These are phyloP conservation scores for Puccinia brachypodii DNA, from an alignment of 1,284 basidiomycete species.

Conservation along the genomic window DNA sequence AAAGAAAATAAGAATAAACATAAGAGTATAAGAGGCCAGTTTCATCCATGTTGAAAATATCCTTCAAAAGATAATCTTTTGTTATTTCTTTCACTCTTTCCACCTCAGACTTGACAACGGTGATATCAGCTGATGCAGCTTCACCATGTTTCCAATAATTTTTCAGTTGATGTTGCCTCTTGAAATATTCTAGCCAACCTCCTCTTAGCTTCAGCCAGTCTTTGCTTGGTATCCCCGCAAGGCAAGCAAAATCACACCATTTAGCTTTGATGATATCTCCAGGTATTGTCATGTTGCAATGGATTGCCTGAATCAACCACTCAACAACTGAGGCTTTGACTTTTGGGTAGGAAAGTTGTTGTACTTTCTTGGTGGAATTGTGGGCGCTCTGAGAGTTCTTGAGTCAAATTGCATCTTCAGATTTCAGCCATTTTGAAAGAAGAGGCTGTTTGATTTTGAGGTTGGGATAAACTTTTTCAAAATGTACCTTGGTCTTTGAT, in stretches of 20 bases:
- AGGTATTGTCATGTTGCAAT: neutral
- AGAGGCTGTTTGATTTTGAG: conserved; percentile 23
- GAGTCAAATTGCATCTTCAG: neutral
- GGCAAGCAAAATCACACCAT: neutral
- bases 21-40: neutral
- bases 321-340: neutral
- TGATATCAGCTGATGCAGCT: neutral
- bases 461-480: conserved; percentile 21
- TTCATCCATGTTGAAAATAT: conserved; percentile 12
- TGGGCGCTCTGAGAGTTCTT: neutral
- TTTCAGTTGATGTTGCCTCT: neutral
- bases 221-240: neutral
- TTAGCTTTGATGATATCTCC: neutral
- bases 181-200: neutral
- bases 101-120: neutral
- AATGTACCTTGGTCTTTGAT: conserved; percentile 17
- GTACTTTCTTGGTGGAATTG: neutral
- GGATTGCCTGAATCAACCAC: neutral
- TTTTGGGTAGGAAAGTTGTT: neutral
- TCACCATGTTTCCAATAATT: neutral
- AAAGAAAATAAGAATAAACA: neutral
- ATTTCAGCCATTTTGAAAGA: conserved; percentile 23
- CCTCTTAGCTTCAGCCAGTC: neutral
- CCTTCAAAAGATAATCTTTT: neutral
- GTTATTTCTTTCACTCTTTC: neutral